Conservation (phyloP, 306 rosid genomes). For the Vicia faba region DNA sequence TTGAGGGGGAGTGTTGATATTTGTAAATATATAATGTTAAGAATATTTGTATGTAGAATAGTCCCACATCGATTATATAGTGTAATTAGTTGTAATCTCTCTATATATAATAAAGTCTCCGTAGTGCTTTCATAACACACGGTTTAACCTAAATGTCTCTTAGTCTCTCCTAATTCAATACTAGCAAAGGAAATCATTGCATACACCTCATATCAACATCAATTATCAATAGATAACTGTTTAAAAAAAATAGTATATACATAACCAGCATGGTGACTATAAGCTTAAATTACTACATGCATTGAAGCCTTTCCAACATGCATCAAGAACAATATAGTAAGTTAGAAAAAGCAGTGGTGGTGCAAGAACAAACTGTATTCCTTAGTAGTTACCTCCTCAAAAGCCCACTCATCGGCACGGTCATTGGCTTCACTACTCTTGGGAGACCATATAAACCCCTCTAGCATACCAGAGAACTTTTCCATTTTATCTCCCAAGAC, state of each 20-base stretch:
- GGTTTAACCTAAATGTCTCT: too few species aligned
- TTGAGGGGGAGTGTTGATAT: too few species aligned
- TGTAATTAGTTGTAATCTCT: too few species aligned
- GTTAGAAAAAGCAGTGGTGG: constrained; percentile 12
- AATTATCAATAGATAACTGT: constrained; percentile 1
- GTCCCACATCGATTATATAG: too few species aligned
- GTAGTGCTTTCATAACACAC: too few species aligned
- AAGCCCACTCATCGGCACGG: constrained; percentile 65
- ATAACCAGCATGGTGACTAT: not conserved
- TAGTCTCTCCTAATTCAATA: too few species aligned
- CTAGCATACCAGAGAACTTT: constrained; percentile 78
- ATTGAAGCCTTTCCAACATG: constrained; percentile 30
- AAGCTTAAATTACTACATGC: constrained; percentile 16
- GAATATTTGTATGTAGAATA: too few species aligned
- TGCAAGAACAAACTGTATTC: constrained; percentile 17
- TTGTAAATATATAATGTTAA: too few species aligned
- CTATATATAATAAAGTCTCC: too few species aligned
- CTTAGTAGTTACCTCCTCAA: constrained; percentile 76
- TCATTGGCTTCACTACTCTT: constrained; percentile 54
- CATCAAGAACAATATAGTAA: constrained; percentile 26
- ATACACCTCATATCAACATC: constrained; percentile 26
- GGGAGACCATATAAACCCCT: constrained; percentile 83
- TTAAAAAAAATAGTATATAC: not conserved
- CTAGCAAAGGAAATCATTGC: constrained; percentile 7
- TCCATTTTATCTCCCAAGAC: constrained; percentile 85